A percentile compares a stretch with the other conserved stretches of the same genome.
Conservation (phyloP, 2,329 filamentous ascomycete genomes). For the Didymella glomerata region DNA sequence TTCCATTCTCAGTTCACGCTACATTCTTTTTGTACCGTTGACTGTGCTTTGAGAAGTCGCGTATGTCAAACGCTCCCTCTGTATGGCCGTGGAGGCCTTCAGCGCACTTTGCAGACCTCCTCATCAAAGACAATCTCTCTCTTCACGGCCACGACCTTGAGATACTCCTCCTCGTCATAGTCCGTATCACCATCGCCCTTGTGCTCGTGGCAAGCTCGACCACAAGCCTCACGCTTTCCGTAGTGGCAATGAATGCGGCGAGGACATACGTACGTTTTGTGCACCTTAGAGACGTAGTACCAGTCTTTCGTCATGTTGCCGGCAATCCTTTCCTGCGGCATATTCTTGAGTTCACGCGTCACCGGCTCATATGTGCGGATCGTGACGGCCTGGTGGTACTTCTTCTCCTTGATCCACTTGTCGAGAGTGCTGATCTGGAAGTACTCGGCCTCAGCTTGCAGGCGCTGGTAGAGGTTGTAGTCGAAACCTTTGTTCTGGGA, state of each 20-base stretch:
- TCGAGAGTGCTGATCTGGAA: slow-evolving; percentile 45
- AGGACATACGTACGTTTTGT: slow-evolving; percentile 29
- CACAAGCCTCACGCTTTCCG: slow-evolving; percentile 19
- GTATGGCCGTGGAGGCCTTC: background rate
- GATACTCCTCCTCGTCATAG: slow-evolving; percentile 24
- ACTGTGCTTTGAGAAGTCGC: too few species aligned
- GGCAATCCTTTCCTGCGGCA: background rate
- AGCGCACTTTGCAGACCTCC: background rate
- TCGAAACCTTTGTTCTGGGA: slow-evolving; percentile 43
- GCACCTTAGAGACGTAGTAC: background rate
- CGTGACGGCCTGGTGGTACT: slow-evolving; percentile 34
- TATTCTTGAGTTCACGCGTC: background rate
- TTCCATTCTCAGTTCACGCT: too few species aligned
- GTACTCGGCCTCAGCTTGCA: slow-evolving; percentile 47
- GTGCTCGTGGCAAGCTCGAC: slow-evolving; percentile 8
- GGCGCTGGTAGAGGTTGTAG: slow-evolving; percentile 43
- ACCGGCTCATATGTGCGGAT: background rate
- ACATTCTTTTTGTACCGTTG: too few species aligned
- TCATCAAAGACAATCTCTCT: slow-evolving; percentile 22
- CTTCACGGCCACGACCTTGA: slow-evolving; percentile 18
- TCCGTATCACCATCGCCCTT: background rate
- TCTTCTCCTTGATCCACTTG: slow-evolving; percentile 42
- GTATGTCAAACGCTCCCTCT: too few species aligned
- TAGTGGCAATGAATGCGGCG: slow-evolving; percentile 21
- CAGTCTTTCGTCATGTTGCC: slow-evolving; percentile 6